Percentiles rank a stretch among this genome's conserved stretches.
These are phyloP conservation scores for Talaromyces borbonicus DNA, from an alignment of 495 filamentous ascomycete genomes.

Conservation along the genomic window DNA sequence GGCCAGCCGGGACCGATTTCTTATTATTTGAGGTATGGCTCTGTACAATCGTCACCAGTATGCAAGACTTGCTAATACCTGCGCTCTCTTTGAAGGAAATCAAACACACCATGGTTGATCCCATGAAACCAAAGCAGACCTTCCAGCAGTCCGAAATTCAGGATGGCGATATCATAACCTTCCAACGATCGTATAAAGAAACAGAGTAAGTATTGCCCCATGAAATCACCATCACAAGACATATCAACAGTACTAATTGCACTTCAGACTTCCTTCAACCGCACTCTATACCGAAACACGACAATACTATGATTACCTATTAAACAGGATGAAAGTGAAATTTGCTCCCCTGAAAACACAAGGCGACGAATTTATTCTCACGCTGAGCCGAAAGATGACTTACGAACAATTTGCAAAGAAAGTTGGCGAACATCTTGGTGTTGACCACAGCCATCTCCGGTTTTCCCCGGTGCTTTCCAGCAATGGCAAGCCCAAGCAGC, in stretches of 20 bases:
- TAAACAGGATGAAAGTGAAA: conserved; percentile 65
- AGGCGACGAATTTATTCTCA: conserved; percentile 56
- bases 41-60: background rate
- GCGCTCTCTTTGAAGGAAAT: conserved; percentile 54
- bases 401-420: conserved; percentile 86
- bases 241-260: conserved; percentile 5
- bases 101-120: conserved; percentile 93
- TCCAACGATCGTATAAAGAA: conserved; percentile 60
- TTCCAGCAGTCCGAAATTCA: conserved; percentile 88
- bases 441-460: conserved; percentile 76
- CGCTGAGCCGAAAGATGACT: conserved; percentile 73
- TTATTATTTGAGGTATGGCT: conserved; percentile 65
- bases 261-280: conserved; percentile 22
- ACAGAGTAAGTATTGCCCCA: conserved; percentile 37
- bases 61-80: conserved; percentile 11
- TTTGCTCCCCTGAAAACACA: conserved; percentile 33
- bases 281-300: conserved; percentile 55
- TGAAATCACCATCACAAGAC: conserved; percentile 1
- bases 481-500: conserved; percentile 60
- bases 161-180: conserved; percentile 94
- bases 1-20: conserved; percentile 56
- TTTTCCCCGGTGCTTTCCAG: conserved; percentile 75
- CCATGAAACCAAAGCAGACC: conserved; percentile 81
- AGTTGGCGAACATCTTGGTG: conserved; percentile 69
- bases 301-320: conserved; percentile 84